These are phyloP conservation scores for Bacidia gigantensis DNA, from an alignment of 495 filamentous ascomycete genomes.

Conservation along the genomic window DNA sequence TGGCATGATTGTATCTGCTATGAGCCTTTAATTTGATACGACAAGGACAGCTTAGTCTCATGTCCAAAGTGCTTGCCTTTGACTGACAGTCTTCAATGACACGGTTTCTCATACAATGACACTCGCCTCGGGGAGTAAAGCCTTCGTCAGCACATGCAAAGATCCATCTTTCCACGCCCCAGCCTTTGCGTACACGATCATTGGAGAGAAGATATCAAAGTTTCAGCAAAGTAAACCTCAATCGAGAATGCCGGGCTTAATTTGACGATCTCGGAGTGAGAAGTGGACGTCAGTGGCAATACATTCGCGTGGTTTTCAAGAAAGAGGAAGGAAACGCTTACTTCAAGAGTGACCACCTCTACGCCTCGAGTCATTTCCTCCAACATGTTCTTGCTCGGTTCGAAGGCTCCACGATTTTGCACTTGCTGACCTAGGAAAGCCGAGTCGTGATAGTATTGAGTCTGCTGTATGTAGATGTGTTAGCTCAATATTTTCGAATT, in stretches of 20 bases:
- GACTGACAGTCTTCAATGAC: constrained; percentile 62
- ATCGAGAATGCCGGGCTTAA: constrained; percentile 66
- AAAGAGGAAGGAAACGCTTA: background rate
- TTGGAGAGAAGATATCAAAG: constrained; percentile 70
- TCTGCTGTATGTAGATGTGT: constrained; percentile 79
- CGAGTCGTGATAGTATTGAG: constrained; percentile 61
- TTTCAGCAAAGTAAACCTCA: constrained; percentile 71
- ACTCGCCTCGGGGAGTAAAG: no score
- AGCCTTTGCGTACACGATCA: constrained; percentile 93
- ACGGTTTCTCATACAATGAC: constrained; percentile 69
- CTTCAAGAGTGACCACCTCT: constrained; percentile 69
- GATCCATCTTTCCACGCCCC: no score
- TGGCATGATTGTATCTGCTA: constrained; percentile 89
- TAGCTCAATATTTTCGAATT: constrained; percentile 69
- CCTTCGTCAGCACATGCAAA: no score
- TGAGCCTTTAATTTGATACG: constrained; percentile 47
- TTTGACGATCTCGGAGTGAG: constrained; percentile 61
- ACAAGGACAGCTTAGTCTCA: constrained; percentile 3
- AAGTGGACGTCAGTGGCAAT: background rate
- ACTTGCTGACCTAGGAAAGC: constrained; percentile 61
- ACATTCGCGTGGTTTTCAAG: background rate
- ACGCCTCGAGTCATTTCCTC: constrained; percentile 73
- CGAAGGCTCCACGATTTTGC: constrained; percentile 79
- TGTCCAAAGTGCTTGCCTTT: constrained; percentile 42
- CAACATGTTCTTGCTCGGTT: constrained; percentile 53